These are phyloP conservation scores for Alternaria sp. DNA, from an alignment of 2,329 filamentous ascomycete species.

Conservation along the genomic window DNA sequence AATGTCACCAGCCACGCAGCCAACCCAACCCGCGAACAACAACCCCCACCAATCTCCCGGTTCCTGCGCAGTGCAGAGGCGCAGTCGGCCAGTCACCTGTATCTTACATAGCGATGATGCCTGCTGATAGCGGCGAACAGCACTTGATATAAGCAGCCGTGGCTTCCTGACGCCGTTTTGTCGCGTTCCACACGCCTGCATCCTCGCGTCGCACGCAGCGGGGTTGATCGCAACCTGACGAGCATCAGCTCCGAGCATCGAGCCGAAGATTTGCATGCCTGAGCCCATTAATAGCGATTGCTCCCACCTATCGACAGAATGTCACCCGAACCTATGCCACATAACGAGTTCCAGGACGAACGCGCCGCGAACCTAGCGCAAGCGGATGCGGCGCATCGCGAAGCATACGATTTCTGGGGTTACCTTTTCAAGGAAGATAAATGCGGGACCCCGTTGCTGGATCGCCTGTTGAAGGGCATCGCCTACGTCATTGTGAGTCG, in stretches of 20 bases:
- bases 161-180: conserved; percentile 5
- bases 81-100: conserved; percentile 33
- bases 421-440: conserved; percentile 60
- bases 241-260: conserved; percentile 23
- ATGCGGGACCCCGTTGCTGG: conserved; percentile 55
- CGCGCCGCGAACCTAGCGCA: conserved; percentile 26
- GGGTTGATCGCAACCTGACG: conserved; percentile 27
- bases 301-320: conserved; percentile 25
- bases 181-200: conserved; percentile 14
- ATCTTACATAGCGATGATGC: conserved; percentile 18
- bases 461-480: conserved; percentile 55
- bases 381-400: conserved; percentile 41
- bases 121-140: conserved; percentile 16
- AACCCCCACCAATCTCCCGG: conserved; percentile 17
- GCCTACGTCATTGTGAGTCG: conserved; percentile 54
- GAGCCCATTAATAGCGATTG: conserved; percentile 1
- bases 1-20: conserved; percentile 12
- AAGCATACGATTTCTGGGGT: conserved; percentile 59
- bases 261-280: conserved; percentile 21
- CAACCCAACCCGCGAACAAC: conserved; percentile 15
- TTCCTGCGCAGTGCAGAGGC: conserved; percentile 30
- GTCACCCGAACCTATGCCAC: conserved; percentile 35
- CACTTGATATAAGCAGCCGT: conserved; percentile 17
- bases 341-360: conserved; percentile 23
- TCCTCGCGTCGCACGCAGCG: conserved; percentile 19